Base-by-base conservation (phyloP, 257 asterid genomes). In the Jacaranda copaia region DNA sequence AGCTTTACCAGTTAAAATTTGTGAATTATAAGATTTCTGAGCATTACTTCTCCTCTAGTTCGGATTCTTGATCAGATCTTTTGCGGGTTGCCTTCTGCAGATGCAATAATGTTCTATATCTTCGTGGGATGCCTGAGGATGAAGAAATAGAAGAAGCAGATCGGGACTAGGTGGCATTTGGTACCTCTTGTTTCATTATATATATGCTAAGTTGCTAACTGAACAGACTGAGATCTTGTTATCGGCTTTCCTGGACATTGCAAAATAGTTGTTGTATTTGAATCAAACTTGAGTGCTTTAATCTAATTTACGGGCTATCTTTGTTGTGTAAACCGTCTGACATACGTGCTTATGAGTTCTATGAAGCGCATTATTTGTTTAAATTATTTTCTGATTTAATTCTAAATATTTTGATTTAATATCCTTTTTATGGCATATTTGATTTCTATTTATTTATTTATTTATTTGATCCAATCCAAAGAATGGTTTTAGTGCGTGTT, bases 91-190 rank as follows among this genome's bases (percentile, higher is more conserved):
- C 70, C 49, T 36, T 72, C 18, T 80, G 81, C 87, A 93, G 98
- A 79, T 93, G 98, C 80, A 93, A 93, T 66, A 93, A 93, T 67
- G 98, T 93, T 60, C 94, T 93, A n/a, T 89, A 93, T 86, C 89
- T 93, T 18, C 93, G 98, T 0, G 98, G 97, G 1, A 90, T 93
- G 12, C 91, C 92, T 0, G 98, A 93, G 88, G 98, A 93, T 53
- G 98, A 93, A 84, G 98, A 87, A 68, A 81, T 89, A 6, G 96
- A 87, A 77, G 98, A 91, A 18, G 97, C 92, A 3, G 96, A 88
- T 32, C 84, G 69, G 0, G 91, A 91, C 60, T 87, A 90, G 83
- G 63, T 82, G 36, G 45, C 35, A 5, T 1, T 64, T 71, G 42
- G 70, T 62, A 69, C 15, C 65, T 35, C n/a, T 57, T 40, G 70